Evolutionary conservation across 257 asterid species (phyloP).

Genomic region (Nicotiana otophora): DNA sequence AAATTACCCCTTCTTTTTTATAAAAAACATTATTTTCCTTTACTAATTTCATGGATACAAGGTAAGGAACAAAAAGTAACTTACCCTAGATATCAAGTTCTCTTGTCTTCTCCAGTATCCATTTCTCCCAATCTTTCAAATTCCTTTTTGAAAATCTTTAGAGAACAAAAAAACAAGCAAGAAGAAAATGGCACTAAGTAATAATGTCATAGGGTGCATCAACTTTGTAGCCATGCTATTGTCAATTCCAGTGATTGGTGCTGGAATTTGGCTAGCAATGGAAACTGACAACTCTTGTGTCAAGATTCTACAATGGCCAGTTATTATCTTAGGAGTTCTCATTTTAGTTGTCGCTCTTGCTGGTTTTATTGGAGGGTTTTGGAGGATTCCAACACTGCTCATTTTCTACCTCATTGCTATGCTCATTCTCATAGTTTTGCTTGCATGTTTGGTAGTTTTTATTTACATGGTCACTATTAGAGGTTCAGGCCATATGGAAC

Average conservation of each 20-base stretch:
- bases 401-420: constrained; percentile 63
- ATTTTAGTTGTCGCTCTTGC: constrained; percentile 53
- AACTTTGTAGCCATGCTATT: constrained; percentile 70
- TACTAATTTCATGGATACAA: constrained; percentile 23
- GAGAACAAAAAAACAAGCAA: not conserved
- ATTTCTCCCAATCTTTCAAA: not conserved
- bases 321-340: constrained; percentile 60
- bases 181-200: constrained; percentile 60
- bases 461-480: constrained; percentile 60
- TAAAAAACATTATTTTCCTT: not conserved
- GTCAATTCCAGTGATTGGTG: constrained; percentile 73
- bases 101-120: not conserved
- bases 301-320: constrained; percentile 74
- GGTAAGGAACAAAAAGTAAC: constrained; percentile 15
- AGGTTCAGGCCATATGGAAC: constrained; percentile 69
- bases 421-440: constrained; percentile 62
- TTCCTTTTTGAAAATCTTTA: not conserved
- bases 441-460: constrained; percentile 60
- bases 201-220: constrained; percentile 62
- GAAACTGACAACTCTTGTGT: constrained; percentile 71
- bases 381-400: constrained; percentile 61
- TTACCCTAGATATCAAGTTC: constrained; percentile 7
- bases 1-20: not conserved
- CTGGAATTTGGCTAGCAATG: constrained; percentile 82
- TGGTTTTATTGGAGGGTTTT: constrained; percentile 76